Evolutionary conservation across 495 filamentous ascomycete species (phyloP), one percentile per base, ranked within the genome.

Genomic region (Apiosordaria backusii): DNA sequence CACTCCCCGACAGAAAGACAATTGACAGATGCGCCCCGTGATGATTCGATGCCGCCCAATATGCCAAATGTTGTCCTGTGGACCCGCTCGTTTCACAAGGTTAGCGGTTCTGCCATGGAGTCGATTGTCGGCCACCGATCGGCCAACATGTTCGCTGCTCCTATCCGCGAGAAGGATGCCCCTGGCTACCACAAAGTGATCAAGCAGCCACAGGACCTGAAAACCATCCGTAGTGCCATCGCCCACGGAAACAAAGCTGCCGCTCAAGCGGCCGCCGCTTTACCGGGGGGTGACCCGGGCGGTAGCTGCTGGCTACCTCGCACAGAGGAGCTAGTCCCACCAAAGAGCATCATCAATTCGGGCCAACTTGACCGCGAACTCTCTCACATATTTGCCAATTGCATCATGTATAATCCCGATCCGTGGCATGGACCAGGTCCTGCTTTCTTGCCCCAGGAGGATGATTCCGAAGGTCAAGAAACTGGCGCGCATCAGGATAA

Each of bases 351-450:
- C 65, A 90, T 99, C 74, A 99, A 98, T 78, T 91, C 88, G n/a
- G 85, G 88, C 3, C 95, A 99, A 74, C 81, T 99, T 16, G 95
- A 99, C 73, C 92, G 94, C 68, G 94, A 97, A 74, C 77, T 99
- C n/a, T 92, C 95, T 68, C 90, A 94, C 70, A 97, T 98, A 90
- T 97, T 97, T 72, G 89, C 91, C 60, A 99, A 99, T 72, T 94
- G 94, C 16, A 88, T 97, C 72, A 97, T 98, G 95, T 99, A 92
- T 83, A 99, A 98, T 68, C 86, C 89, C 0, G 86, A 91, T 65
- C 85, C 89, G 0, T 76, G 81, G 27, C 87, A 90, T 50, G 89
- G 89, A 0, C 86, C 91, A 50, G 89, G 89, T 0, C 85, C 82
- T 3, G 79, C 80, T 3, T 89, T 90, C 68, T 76, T 84, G 25